Evolutionary conservation across 2,329 filamentous ascomycete species (phyloP).

Genomic region (Fusarium beomiforme): DNA sequence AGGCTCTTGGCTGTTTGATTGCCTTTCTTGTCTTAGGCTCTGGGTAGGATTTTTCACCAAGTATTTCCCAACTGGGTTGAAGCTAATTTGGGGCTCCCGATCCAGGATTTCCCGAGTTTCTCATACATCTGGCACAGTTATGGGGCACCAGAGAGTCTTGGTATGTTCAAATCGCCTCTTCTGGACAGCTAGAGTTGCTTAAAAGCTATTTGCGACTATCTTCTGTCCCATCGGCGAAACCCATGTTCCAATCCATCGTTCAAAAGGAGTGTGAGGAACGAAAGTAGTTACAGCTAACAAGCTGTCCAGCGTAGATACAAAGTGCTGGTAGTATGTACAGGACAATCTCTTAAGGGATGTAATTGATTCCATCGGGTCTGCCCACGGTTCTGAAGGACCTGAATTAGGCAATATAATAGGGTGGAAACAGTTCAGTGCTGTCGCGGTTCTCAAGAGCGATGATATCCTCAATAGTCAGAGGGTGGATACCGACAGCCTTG

Average conservation of each 20-base stretch:
- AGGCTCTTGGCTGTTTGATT: neutral
- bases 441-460: no score
- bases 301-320: neutral
- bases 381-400: no score
- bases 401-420: no score
- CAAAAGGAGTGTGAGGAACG: neutral
- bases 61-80: neutral
- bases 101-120: neutral
- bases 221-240: neutral
- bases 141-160: neutral
- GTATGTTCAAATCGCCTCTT: neutral
- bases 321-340: neutral
- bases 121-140: neutral
- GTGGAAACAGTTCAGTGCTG: no score
- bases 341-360: neutral
- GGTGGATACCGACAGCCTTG: no score
- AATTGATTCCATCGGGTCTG: no score
- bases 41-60: neutral
- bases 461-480: no score
- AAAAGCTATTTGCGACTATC: neutral
- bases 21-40: neutral
- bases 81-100: neutral
- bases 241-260: neutral
- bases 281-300: neutral
- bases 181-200: neutral